Conservation (phyloP, 2,329 filamentous ascomycete genomes). For the Thielaviopsis ethacetica region DNA sequence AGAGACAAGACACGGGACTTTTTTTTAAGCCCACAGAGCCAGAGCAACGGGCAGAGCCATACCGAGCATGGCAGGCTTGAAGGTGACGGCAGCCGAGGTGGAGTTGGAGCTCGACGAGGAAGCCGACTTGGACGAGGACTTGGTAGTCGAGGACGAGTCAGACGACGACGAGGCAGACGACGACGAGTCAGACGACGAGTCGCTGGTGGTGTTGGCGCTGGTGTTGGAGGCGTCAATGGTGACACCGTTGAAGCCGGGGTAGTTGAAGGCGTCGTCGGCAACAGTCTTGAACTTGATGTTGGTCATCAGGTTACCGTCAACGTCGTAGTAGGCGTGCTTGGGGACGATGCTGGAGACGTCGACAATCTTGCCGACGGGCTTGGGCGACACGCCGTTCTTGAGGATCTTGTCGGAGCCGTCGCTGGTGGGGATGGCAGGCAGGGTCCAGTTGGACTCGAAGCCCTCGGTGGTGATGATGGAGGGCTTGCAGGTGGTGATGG, state of each 20-base stretch:
- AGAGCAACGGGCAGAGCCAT: slow-evolving; percentile 11
- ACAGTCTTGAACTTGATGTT: slow-evolving; percentile 32
- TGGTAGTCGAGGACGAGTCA: background rate
- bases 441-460: slow-evolving; percentile 66
- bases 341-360: slow-evolving; percentile 48
- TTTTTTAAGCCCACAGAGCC: slow-evolving; percentile 9
- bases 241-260: slow-evolving; percentile 26
- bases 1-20: background rate
- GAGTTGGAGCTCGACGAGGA: background rate
- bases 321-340: slow-evolving; percentile 24
- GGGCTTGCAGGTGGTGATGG: slow-evolving; percentile 45
- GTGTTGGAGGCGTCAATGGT: slow-evolving; percentile 11
- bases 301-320: slow-evolving; percentile 25
- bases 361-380: slow-evolving; percentile 51
- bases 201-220: slow-evolving; percentile 3
- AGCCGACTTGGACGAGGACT: slow-evolving; percentile 3
- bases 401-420: slow-evolving; percentile 56
- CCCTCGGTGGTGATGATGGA: slow-evolving; percentile 49
- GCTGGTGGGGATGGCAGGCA: slow-evolving; percentile 44
- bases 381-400: slow-evolving; percentile 52
- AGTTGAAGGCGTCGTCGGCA: slow-evolving; percentile 28
- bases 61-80: slow-evolving; percentile 12
- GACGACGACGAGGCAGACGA: background rate
- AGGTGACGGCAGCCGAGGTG: slow-evolving; percentile 8
- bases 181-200: background rate